phyloP scores from a whole-genome alignment of 2,329 filamentous ascomycete species.

The Neonectria magnoliae region DNA sequence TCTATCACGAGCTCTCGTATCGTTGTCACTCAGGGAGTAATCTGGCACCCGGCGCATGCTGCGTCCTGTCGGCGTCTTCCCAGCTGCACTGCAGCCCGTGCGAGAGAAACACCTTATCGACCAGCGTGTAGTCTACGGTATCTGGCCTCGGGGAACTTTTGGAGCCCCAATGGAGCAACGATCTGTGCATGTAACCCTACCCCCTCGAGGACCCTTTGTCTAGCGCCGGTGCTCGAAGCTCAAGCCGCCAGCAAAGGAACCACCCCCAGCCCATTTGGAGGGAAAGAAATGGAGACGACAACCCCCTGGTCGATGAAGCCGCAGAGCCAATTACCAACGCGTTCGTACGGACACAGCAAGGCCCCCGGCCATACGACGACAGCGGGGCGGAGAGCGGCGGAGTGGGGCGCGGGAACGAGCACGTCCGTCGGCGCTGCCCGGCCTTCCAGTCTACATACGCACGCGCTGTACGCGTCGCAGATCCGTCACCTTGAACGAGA shows the following conservation, averaged over 20 bases:
- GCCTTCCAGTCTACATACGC: too few relatives aligned
- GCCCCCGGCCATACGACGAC: not conserved
- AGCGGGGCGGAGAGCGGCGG: not conserved
- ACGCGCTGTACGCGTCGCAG: not conserved
- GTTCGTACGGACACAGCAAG: too few relatives aligned
- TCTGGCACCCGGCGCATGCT: not conserved
- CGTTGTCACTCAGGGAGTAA: too few relatives aligned
- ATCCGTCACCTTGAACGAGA: not conserved
- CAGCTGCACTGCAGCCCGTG: not conserved
- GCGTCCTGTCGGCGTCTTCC: not conserved
- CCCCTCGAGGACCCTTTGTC: constrained; percentile 3
- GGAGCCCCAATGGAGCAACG: constrained; percentile 17
- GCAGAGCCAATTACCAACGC: not conserved
- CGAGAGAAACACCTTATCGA: not conserved
- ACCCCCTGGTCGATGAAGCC: not conserved
- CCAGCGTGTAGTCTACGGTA: not conserved
- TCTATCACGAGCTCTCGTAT: not conserved
- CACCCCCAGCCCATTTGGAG: not conserved
- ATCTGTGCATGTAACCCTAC: constrained; percentile 4
- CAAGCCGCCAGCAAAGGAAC: not conserved
- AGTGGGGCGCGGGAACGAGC: not conserved
- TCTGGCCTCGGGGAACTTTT: constrained; percentile 11
- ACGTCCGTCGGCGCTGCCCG: not conserved
- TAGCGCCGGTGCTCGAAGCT: not conserved
- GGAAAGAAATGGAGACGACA: not conserved